Conservation (phyloP, 768 basidiomycete species). For the Lactarius indigo region DNA sequence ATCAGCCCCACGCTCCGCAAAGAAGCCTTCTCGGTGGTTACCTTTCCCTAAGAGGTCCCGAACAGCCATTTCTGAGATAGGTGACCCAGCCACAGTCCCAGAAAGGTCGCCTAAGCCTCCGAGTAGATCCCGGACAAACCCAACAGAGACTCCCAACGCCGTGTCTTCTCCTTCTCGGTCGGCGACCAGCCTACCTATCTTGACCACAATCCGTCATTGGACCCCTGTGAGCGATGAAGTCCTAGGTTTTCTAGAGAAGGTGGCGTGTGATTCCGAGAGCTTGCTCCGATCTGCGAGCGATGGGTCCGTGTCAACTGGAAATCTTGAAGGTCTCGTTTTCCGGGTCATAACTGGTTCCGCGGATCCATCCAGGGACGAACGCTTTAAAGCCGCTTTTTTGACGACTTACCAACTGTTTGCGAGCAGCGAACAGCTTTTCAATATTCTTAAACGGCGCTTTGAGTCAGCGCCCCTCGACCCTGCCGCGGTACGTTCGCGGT, state of each 20-base stretch:
- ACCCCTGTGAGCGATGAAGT: background rate
- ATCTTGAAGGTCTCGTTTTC: constrained; percentile 18
- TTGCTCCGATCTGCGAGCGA: constrained; percentile 2
- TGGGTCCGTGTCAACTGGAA: constrained; percentile 14
- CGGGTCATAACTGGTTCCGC: background rate
- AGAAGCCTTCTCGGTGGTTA: background rate
- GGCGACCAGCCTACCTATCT: background rate
- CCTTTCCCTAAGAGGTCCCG: background rate
- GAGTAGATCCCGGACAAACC: background rate
- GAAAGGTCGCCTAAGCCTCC: background rate
- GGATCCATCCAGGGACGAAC: background rate
- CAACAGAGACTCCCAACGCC: background rate
- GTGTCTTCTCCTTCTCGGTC: background rate
- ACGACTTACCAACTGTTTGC: constrained; percentile 15
- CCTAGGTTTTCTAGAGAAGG: background rate
- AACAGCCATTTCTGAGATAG: background rate
- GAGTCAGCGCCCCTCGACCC: background rate
- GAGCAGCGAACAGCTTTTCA: constrained; percentile 7
- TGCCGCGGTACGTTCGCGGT: background rate
- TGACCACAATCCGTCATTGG: background rate
- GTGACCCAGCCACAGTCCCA: background rate
- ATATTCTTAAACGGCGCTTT: constrained; percentile 14
- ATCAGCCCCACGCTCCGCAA: background rate
- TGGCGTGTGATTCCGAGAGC: constrained; percentile 7
- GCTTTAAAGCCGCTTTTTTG: constrained; percentile 5